Percentiles rank a stretch among this genome's conserved stretches.
These are phyloP conservation scores for Meredithiella fracta DNA, from an alignment of 2,329 filamentous ascomycete species.

Conservation along the genomic window DNA sequence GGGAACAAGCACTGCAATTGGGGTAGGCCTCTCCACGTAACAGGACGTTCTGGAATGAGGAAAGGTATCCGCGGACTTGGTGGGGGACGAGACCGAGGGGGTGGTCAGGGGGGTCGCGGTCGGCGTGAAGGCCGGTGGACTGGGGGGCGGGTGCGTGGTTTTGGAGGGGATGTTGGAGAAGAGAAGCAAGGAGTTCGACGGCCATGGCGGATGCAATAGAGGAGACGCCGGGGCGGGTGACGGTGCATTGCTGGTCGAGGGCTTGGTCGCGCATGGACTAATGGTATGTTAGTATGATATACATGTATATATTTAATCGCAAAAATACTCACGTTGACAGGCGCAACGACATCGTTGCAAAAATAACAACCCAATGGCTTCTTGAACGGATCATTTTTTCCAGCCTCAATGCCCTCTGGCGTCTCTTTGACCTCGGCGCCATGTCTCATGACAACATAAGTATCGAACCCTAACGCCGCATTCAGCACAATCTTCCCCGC, in stretches of 20 bases:
- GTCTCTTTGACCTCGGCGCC: conserved; percentile 41
- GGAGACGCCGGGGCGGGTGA: conserved; percentile 83
- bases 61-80: conserved; percentile 62
- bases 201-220: conserved; percentile 81
- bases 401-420: conserved; percentile 43
- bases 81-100: conserved; percentile 59
- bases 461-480: conserved; percentile 88
- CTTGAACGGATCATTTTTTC: conserved; percentile 14
- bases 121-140: conserved; percentile 27
- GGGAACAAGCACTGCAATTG: conserved; percentile 66
- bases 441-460: conserved; percentile 93
- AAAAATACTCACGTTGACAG: conserved; percentile 58
- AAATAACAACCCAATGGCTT: conserved; percentile 86
- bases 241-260: conserved; percentile 93
- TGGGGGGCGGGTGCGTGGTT: conserved; percentile 42
- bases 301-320: conserved; percentile 4
- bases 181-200: conserved; percentile 74
- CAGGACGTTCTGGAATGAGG: conserved; percentile 55
- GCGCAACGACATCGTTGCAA: conserved; percentile 93
- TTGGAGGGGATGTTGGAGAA: conserved; percentile 73
- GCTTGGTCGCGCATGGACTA: conserved; percentile 89
- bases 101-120: conserved; percentile 40
- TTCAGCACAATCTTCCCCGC: conserved; percentile 92
- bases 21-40: conserved; percentile 63
- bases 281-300: conserved; percentile 16